Evolutionary conservation across 306 rosid genomes (phyloP), one percentile per base, ranked within the genome.

Genomic region (Trifolium dubium): DNA sequence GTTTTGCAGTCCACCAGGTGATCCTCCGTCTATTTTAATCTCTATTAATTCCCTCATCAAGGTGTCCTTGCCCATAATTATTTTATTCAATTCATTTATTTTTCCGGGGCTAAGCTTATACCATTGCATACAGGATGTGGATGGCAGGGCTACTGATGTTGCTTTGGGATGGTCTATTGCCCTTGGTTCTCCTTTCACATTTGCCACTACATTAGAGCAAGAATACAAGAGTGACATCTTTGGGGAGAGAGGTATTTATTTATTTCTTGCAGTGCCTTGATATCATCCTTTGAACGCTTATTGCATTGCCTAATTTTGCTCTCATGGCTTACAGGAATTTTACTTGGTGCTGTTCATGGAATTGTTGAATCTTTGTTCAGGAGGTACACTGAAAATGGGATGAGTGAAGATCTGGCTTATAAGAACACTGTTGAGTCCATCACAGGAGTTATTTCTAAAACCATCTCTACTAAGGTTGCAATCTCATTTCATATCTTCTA

Each of bases 301-400:
- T 28, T 73, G 53, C 61, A 59, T 29, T 73, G 47, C 47, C 79
- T 69, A 64, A 86, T 64, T 54, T 18, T 77, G 56, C n/a, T 74
- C 80, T 65, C 79, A 10, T 77, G 81, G 37, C 13, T 35, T 34
- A 28, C 67, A 94, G 99, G 99, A 79, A 94, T 94, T 85, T 85
- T 94, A 65, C 97, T 94, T 64, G 99, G 99, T 65, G 99, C 99
- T 66, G 98, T 95, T 63, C 99, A 95, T 81, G 99, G 99, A 60
- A 58, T 87, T 72, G 99, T 95, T 83, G 99, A 95, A 76, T 88
- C 92, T 83, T 83, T 92, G 79, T 95, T 95, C 77, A 92, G 97
- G 82, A 86, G 97, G 80, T 95, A 83, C 87, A 95, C 96, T 15
- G 97, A 92, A 62, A 85, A 89, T 72, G 99, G 98, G 72, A 92